Conservation (phyloP, 2,329 filamentous ascomycete genomes). For the Verticillium alfalfae region DNA sequence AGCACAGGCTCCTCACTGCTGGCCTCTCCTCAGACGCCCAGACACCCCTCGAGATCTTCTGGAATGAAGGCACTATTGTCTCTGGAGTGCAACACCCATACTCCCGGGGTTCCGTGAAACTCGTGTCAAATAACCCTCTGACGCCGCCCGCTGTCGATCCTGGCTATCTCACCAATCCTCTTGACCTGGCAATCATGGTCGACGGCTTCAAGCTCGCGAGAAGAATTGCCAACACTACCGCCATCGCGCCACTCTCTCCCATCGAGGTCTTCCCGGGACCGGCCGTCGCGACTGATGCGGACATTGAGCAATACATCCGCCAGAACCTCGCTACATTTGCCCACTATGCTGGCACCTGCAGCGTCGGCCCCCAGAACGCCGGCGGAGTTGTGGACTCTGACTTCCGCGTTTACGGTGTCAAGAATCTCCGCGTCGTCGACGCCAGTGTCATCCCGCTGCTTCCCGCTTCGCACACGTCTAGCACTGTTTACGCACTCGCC, state of each 20-base stretch:
- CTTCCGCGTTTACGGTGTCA: conserved; percentile 21
- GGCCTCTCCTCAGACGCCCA: conserved; percentile 20
- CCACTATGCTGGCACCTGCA: conserved; percentile 41
- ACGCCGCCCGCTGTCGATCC: conserved; percentile 30
- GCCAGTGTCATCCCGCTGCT: conserved; percentile 23
- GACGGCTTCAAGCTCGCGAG: conserved; percentile 27
- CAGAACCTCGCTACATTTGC: neutral
- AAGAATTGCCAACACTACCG: conserved; percentile 15
- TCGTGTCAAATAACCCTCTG: conserved; percentile 26
- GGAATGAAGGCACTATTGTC: conserved; percentile 18
- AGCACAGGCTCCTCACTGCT: conserved; percentile 24
- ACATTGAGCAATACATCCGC: conserved; percentile 5
- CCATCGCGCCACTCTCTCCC: conserved; percentile 3
- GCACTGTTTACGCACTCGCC: conserved; percentile 29
- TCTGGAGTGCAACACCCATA: conserved; percentile 31
- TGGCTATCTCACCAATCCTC: conserved; percentile 28
- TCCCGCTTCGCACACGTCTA: conserved; percentile 21
- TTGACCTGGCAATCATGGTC: conserved; percentile 23
- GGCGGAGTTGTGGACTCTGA: conserved; percentile 24
- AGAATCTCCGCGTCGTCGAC: conserved; percentile 19
- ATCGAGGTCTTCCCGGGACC: conserved; percentile 8
- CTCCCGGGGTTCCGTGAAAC: conserved; percentile 30
- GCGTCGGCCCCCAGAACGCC: conserved; percentile 38
- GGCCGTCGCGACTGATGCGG: conserved; percentile 5
- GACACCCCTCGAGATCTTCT: conserved; percentile 23